A percentile compares a stretch with the other conserved stretches of the same genome.
phyloP scores from a whole-genome alignment of 176 grass and related monocot species.

The Musa beccarii region DNA sequence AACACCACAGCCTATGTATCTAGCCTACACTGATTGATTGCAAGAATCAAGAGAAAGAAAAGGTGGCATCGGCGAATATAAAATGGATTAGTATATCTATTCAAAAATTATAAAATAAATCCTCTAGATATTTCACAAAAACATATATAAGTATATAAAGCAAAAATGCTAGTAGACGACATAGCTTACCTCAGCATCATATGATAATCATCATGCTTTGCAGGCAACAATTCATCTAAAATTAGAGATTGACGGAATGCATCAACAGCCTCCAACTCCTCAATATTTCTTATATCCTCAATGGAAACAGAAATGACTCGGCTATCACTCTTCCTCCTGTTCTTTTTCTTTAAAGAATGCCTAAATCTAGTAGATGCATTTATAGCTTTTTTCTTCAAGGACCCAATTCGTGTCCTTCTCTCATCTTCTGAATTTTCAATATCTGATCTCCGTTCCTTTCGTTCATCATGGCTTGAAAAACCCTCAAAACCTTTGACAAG shows the following conservation, averaged over 20 bases:
- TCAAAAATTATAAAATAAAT: neutral
- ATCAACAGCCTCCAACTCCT: constrained; percentile 68
- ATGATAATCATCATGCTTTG: constrained; percentile 95
- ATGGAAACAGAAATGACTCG: constrained; percentile 43
- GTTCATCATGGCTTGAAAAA: constrained; percentile 13
- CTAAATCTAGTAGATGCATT: constrained; percentile 11
- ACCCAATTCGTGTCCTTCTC: constrained; percentile 9
- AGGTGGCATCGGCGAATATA: neutral
- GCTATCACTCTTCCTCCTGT: constrained; percentile 7
- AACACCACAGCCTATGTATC: too few species aligned
- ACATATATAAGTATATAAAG: neutral
- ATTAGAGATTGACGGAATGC: constrained; percentile 62
- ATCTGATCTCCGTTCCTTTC: constrained; percentile 6
- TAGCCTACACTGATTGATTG: neutral
- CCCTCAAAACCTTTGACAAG: constrained; percentile 10
- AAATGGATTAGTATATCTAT: too few species aligned
- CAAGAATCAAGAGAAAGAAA: neutral
- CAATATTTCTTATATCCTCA: constrained; percentile 80
- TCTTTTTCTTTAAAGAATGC: constrained; percentile 20
- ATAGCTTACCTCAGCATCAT: constrained; percentile 63
- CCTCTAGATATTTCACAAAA: neutral
- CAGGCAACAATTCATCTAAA: constrained; percentile 68
- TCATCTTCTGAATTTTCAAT: constrained; percentile 18
- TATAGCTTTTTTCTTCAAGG: constrained; percentile 19
- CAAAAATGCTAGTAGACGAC: constrained; percentile 9